Percentiles rank a stretch among this genome's conserved stretches.
phyloP scores from a whole-genome alignment of 148 eudicot species.

The Amaranthus palmeri region DNA sequence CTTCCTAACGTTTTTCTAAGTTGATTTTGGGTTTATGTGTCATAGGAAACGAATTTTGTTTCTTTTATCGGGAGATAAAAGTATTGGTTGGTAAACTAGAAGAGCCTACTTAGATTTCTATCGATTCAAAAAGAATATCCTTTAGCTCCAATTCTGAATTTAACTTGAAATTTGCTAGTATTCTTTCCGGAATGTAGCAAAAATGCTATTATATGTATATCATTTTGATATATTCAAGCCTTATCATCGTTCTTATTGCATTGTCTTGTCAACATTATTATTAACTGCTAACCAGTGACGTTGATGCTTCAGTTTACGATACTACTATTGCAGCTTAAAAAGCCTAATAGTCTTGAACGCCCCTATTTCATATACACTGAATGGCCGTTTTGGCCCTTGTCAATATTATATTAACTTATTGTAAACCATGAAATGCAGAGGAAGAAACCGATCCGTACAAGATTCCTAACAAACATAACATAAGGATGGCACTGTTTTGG shows the following conservation, averaged over 20 bases:
- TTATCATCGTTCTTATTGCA: neutral
- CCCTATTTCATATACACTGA: neutral
- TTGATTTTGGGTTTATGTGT: neutral
- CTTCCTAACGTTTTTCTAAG: too few species aligned
- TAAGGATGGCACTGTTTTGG: slow-evolving; percentile 84
- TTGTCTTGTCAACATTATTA: neutral
- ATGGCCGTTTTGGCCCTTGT: neutral
- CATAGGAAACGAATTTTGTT: neutral
- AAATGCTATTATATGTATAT: neutral
- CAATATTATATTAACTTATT: neutral
- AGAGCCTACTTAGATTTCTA: neutral
- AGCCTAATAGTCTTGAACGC: neutral
- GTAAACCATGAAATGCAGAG: slow-evolving; percentile 45
- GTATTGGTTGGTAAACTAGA: neutral
- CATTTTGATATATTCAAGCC: neutral
- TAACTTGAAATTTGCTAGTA: too few species aligned
- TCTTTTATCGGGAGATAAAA: neutral
- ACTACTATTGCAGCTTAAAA: neutral
- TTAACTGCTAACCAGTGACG: neutral
- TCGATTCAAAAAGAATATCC: neutral
- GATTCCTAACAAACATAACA: slow-evolving; percentile 75
- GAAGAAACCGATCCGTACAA: slow-evolving; percentile 82
- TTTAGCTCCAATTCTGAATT: neutral
- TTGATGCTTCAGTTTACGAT: neutral
- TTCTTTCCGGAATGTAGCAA: too few species aligned